A percentile compares a stretch with the other conserved stretches of the same genome.
These are phyloP conservation scores for Juncus effusus DNA, from an alignment of 176 grass and related monocot genomes.

Conservation along the genomic window DNA sequence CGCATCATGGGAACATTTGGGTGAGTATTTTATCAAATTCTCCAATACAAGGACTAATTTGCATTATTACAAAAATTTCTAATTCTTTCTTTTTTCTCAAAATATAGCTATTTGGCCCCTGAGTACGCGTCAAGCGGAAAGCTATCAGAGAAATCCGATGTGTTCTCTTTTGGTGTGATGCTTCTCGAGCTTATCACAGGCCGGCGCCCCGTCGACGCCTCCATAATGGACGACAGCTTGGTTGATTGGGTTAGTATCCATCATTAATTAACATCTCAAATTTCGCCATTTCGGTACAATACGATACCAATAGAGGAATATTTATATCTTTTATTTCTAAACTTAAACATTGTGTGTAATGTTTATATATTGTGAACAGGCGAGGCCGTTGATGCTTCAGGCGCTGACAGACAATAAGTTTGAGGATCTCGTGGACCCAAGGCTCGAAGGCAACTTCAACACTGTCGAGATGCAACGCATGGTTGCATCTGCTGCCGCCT, in stretches of 20 bases:
- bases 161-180: slow-evolving; percentile 98
- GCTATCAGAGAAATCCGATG: slow-evolving; percentile 88
- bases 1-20: slow-evolving; percentile 98
- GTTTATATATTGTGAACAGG: slow-evolving; percentile 33
- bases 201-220: slow-evolving; percentile 52
- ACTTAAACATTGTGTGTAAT: background rate
- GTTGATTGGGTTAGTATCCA: slow-evolving; percentile 76
- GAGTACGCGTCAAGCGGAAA: slow-evolving; percentile 97
- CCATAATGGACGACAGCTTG: slow-evolving; percentile 77
- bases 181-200: slow-evolving; percentile 93
- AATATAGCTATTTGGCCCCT: slow-evolving; percentile 73
- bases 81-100: background rate
- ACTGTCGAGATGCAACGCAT: slow-evolving; percentile 60
- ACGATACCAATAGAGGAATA: background rate
- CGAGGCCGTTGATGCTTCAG: slow-evolving; percentile 54
- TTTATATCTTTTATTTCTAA: background rate
- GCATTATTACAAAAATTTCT: no score
- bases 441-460: slow-evolving; percentile 54
- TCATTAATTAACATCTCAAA: background rate
- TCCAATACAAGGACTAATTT: background rate
- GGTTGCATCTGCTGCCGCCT: slow-evolving; percentile 68
- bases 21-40: slow-evolving; percentile 25
- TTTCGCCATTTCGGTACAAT: background rate
- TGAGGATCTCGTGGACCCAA: slow-evolving; percentile 62
- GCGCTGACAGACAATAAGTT: slow-evolving; percentile 39